Evolutionary conservation across 768 basidiomycete species (phyloP), one percentile per base, ranked within the genome.

Genomic region (Ramaria rubella): DNA sequence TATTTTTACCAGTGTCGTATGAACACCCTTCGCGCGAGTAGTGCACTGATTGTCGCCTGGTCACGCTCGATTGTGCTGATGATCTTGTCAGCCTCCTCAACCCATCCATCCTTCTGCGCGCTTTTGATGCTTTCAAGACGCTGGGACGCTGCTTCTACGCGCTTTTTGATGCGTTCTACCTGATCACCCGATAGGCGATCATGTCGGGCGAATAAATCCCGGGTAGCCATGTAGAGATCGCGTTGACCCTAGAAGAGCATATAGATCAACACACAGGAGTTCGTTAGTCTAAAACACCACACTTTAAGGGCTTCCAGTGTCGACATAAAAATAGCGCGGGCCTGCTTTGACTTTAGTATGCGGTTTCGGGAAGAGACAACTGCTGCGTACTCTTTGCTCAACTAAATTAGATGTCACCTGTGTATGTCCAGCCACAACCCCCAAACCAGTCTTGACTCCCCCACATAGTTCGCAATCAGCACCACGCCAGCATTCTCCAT

Each of bases 171-270:
- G 33, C 87, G 79, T 57, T 96, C 93, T 2, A 93, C 90, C 60
- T 88, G 84, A 65, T 97, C 95, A 36, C 83, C 77, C 0, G 92
- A 90, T 42, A 94, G 77, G n/a, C 90, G 83, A 60, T 94, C 92
- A 61, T 92, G 87, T 21, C 94, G 83, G 52, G 85, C 75, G 66
- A 94, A 88, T 6, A 95, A 77, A 63, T 96, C 94, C 34, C 90
- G 82, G 66, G 87, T 86, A 5, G 92, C 86, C 49, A 93, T 74
- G 67, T 93, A 94, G 7, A 97, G 75, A 67, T 94, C 90, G 27
- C 90, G 82, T 70, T 96, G 84, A 45, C 72, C 72, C 82, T 93
- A 72, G 8, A 19, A 51, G 30, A 9, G 7, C 44, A 40, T 7
- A 42, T 24, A 58, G 11, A 36, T 45, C 24, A 31, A 34, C 19